These are phyloP conservation scores for Toxoplasma gondii DNA, from an alignment of 169 alveolate species.

Conservation along the genomic window DNA sequence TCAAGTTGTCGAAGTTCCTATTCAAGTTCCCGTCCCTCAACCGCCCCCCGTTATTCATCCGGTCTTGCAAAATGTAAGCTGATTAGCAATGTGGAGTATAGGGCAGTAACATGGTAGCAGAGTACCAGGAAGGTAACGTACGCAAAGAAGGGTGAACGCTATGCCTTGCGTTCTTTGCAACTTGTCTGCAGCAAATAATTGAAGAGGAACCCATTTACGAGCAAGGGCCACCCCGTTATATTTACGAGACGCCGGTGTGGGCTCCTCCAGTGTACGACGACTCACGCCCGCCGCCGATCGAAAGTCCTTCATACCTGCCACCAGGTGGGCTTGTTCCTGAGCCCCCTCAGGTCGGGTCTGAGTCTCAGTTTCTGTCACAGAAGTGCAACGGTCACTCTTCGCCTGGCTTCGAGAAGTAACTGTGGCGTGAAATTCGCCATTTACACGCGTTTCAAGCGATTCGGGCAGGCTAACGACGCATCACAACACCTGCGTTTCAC, in stretches of 20 bases:
- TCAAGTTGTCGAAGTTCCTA: constrained; percentile 36
- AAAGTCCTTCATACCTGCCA: not conserved
- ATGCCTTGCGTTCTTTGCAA: not conserved
- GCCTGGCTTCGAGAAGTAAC: not conserved
- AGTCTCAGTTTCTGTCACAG: not conserved
- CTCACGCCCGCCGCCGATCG: constrained; percentile 9
- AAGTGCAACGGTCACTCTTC: not conserved
- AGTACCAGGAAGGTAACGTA: too few species aligned
- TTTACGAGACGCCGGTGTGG: constrained; percentile 46
- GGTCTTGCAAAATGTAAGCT: constrained; percentile 29
- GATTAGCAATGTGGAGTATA: not conserved
- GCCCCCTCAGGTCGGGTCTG: not conserved
- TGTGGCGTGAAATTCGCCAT: too few species aligned
- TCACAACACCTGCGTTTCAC: too few species aligned
- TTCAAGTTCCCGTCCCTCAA: constrained; percentile 6
- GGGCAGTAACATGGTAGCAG: not conserved
- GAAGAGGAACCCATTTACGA: constrained; percentile 42
- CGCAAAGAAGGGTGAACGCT: not conserved
- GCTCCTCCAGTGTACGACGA: constrained; percentile 40
- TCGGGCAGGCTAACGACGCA: too few species aligned
- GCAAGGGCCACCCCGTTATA: constrained; percentile 44
- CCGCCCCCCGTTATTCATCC: constrained; percentile 47
- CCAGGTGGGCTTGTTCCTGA: not conserved
- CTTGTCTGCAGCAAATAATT: constrained; percentile 41
- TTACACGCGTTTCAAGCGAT: too few species aligned